Evolutionary conservation across 2,329 filamentous ascomycete genomes (phyloP).

Genomic region (Byssoonygena ceratinophila): DNA sequence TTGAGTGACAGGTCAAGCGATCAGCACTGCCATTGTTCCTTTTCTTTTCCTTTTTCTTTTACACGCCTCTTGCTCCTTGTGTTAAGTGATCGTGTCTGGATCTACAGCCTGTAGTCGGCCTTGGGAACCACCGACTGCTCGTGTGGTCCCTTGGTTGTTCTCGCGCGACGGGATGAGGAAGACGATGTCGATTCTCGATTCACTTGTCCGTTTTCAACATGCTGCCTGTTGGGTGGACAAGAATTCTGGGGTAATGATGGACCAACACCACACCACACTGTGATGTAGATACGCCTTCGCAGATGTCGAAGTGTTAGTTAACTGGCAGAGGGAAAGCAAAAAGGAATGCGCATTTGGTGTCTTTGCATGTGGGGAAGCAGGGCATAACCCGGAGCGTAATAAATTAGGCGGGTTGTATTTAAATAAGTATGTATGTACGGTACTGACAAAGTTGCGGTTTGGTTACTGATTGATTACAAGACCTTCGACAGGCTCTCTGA

Average conservation of each 20-base stretch:
- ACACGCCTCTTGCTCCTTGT: too few species aligned
- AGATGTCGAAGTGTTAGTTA: not conserved
- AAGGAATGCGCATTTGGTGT: not conserved
- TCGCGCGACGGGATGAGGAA: constrained; percentile 4
- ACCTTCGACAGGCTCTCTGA: too few species aligned
- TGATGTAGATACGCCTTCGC: too few species aligned
- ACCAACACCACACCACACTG: not conserved
- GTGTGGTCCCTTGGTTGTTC: not conserved
- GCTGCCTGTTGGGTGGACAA: not conserved
- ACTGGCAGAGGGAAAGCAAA: not conserved
- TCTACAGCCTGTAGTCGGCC: not conserved
- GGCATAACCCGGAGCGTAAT: constrained; percentile 2
- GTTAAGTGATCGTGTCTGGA: not conserved
- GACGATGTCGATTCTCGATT: not conserved
- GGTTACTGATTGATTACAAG: too few species aligned
- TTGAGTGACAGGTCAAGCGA: too few species aligned
- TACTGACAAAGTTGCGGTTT: not conserved
- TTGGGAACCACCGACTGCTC: not conserved
- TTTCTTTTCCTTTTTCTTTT: too few species aligned
- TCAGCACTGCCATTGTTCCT: too few species aligned
- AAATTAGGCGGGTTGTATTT: not conserved
- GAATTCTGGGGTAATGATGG: not conserved
- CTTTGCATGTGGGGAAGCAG: constrained; percentile 2
- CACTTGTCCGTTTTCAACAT: not conserved
- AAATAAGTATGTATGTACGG: too few species aligned